Evolutionary conservation across 1,139 yeast species (phyloP).

Genomic region (Yamadazyma atmosphaerica): DNA sequence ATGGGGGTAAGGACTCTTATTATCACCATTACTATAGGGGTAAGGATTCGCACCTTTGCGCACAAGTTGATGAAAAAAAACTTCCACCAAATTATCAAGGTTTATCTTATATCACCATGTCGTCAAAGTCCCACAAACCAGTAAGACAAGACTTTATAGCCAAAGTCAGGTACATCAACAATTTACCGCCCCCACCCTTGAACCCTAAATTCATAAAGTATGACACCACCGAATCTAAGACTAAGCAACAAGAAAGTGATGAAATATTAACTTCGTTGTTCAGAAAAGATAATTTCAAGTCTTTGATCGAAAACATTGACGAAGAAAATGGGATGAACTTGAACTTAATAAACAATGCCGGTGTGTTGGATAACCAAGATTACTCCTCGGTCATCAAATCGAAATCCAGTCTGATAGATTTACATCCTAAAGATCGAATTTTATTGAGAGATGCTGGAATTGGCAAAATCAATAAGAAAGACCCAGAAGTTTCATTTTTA

Average conservation of each 20-base stretch:
- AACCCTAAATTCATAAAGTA: conserved; percentile 81
- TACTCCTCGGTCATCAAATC: conserved; percentile 42
- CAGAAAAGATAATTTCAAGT: conserved; percentile 70
- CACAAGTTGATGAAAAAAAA: too few species aligned
- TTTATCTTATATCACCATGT: conserved; percentile 16
- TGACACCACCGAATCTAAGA: conserved; percentile 36
- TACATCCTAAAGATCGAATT: conserved; percentile 77
- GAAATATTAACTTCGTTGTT: conserved; percentile 71
- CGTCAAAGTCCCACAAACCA: conserved; percentile 35
- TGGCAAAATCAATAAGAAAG: conserved; percentile 49
- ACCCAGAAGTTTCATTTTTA: conserved; percentile 74
- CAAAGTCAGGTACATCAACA: conserved; percentile 80
- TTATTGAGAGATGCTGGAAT: conserved; percentile 78
- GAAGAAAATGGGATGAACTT: conserved; percentile 79
- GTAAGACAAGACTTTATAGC: conserved; percentile 86
- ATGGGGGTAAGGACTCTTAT: neutral
- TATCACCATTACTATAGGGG: too few species aligned
- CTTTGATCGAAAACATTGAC: conserved; percentile 63
- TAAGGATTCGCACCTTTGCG: too few species aligned
- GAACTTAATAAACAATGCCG: conserved; percentile 68
- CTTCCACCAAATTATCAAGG: neutral
- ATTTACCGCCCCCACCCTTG: conserved; percentile 89
- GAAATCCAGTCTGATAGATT: conserved; percentile 25
- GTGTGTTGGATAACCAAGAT: conserved; percentile 65
- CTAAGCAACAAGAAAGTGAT: conserved; percentile 55